Conservation (phyloP, 75 land plant species). For the Gnetum montanum region DNA sequence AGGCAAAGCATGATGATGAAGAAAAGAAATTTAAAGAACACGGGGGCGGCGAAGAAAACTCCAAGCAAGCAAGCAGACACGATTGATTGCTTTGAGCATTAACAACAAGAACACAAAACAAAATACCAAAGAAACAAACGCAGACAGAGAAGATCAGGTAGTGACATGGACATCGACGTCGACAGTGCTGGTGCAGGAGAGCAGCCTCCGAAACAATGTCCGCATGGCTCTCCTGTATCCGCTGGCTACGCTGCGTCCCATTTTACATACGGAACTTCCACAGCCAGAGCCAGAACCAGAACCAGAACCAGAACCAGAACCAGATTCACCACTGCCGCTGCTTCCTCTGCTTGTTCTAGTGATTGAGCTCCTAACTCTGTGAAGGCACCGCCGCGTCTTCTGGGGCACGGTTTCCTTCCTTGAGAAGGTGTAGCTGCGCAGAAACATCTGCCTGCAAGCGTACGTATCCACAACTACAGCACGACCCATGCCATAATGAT, state of each 20-base stretch:
- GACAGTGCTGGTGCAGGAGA: slow-evolving; percentile 32
- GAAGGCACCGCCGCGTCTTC: slow-evolving; percentile 37
- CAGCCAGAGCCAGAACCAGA: too few species aligned
- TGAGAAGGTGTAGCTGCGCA: slow-evolving; percentile 54
- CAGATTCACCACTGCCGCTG: not conserved
- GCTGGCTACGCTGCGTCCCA: slow-evolving; percentile 15
- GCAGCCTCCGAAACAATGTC: slow-evolving; percentile 22
- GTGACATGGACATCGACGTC: slow-evolving; percentile 33
- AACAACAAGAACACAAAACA: too few species aligned
- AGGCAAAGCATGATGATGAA: too few species aligned
- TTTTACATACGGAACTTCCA: slow-evolving; percentile 7
- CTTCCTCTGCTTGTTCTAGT: not conserved
- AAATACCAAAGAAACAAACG: too few species aligned
- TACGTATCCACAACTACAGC: slow-evolving; percentile 41
- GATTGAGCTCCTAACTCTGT: slow-evolving; percentile 18
- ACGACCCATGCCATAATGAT: slow-evolving; percentile 1
- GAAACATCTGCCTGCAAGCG: slow-evolving; percentile 50
- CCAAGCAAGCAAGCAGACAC: too few species aligned
- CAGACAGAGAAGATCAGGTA: too few species aligned
- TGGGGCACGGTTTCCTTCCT: slow-evolving; percentile 33
- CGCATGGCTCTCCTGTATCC: slow-evolving; percentile 16
- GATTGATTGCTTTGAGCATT: too few species aligned
- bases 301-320: too few species aligned
- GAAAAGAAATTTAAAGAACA: too few species aligned
- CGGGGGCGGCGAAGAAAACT: too few species aligned